Conservation (phyloP, 1,139 yeast genomes). For the Candida frijolesensis region DNA sequence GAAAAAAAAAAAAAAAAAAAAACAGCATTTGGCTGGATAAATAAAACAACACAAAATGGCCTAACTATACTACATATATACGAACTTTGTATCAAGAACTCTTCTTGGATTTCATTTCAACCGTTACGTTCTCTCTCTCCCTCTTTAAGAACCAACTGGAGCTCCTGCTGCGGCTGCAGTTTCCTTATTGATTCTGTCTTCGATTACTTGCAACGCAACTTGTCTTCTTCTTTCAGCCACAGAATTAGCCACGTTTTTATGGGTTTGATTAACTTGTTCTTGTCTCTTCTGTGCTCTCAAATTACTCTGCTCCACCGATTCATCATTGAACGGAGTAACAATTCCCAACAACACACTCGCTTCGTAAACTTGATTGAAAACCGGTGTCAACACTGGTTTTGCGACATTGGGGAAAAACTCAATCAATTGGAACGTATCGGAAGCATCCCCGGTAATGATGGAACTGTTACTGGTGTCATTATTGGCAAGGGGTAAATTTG, state of each 20-base stretch:
- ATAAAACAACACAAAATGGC: not conserved
- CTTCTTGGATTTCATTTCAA: not conserved
- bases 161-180: slow-evolving; percentile 8
- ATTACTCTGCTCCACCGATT: slow-evolving; percentile 73
- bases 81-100: not conserved
- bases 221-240: slow-evolving; percentile 86
- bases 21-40: too few species aligned
- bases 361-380: slow-evolving; percentile 58
- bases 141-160: not conserved
- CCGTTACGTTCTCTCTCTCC: not conserved
- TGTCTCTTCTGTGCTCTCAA: slow-evolving; percentile 63
- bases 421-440: slow-evolving; percentile 82
- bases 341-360: slow-evolving; percentile 55
- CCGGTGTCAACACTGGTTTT: slow-evolving; percentile 54
- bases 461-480: slow-evolving; percentile 23
- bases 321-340: slow-evolving; percentile 68
- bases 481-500: slow-evolving; percentile 40
- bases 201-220: slow-evolving; percentile 80
- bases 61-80: not conserved
- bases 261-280: slow-evolving; percentile 44
- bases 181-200: slow-evolving; percentile 60
- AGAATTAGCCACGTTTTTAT: slow-evolving; percentile 51
- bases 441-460: slow-evolving; percentile 75
- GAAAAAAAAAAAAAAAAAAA: too few species aligned
- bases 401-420: slow-evolving; percentile 74